Evolutionary conservation across 352 stramenopile genomes (phyloP).

Genomic region (Globisporangium iwayamae): DNA sequence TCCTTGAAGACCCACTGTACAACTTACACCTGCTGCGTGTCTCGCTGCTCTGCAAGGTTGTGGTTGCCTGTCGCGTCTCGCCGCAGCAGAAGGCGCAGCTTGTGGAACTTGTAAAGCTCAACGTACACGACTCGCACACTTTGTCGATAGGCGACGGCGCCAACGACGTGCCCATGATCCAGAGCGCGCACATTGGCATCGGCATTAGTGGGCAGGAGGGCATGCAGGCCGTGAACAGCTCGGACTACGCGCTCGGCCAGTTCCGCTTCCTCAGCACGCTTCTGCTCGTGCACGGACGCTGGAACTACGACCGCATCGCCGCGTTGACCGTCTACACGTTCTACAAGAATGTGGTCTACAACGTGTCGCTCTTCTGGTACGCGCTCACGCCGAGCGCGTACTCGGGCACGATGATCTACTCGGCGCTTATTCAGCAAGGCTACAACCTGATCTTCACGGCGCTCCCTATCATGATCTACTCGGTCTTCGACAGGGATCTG

Average conservation of each 20-base stretch:
- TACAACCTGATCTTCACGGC: constrained; percentile 96
- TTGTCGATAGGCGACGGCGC: constrained; percentile 89
- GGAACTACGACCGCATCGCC: constrained; percentile 85
- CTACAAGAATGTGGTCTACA: constrained; percentile 92
- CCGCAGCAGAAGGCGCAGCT: constrained; percentile 98
- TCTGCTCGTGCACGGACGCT: constrained; percentile 77
- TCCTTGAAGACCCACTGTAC: constrained; percentile 66
- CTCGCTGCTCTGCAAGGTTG: constrained; percentile 90
- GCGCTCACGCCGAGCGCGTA: constrained; percentile 84
- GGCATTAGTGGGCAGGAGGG: constrained; percentile 98
- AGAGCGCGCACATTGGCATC: constrained; percentile 86
- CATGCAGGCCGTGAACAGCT: constrained; percentile 92
- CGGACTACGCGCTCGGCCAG: constrained; percentile 79
- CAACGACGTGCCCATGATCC: constrained; percentile 91
- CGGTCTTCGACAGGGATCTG: constrained; percentile 78
- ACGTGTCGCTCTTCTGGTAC: constrained; percentile 90
- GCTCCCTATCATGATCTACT: constrained; percentile 89
- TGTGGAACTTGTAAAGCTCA: constrained; percentile 93
- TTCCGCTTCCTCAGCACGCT: constrained; percentile 78
- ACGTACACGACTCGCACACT: constrained; percentile 78
- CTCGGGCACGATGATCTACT: constrained; percentile 88
- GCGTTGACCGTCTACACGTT: constrained; percentile 90
- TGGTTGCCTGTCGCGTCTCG: constrained; percentile 97
- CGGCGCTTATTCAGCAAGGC: constrained; percentile 80
- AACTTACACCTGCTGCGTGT: constrained; percentile 83